Base-by-base conservation (phyloP, 192 early-diverging fungal species). In the Chytriomyces hyalinus region DNA sequence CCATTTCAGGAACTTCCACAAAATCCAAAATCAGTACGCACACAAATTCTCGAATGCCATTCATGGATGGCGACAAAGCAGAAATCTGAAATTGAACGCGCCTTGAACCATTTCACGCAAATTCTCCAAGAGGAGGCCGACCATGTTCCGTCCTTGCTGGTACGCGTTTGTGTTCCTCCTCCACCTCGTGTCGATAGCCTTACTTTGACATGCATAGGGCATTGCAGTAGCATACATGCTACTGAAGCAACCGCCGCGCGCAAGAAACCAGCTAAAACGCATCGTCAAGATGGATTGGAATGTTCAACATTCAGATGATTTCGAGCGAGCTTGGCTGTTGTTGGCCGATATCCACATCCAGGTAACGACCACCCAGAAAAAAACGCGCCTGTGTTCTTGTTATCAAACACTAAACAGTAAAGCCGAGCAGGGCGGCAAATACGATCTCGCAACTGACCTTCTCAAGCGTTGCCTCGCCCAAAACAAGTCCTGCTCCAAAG, bases 311-410 rank as follows among this genome's bases (percentile, higher is more conserved):
- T 76, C 78, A 0, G 75, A 83, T 50, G 83, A 89, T 10, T 85
- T 89, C 73, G 87, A 89, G 75, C 70, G 76, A 45, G 80, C 81
- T 5, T 87, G 86, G 86, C 66, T 89, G 6, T 67, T 89, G n/a
- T 78, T 89, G 6, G 82, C 87, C 3, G 87, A 89, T 67, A 80
- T 87, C 43, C 83, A 89, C 77, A 89, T 89, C 53, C 85, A 89
- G 73, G 84, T 85, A 47, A 26, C 10, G 53, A n/a, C 22, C 4
- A n/a, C n/a, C n/a, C n/a, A 73, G 13, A 73, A 73, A 20, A 69
- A 22, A 43, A 74, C 20, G 36, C 2, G 11, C 2, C 3, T 76
- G 1, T 3, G 11, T 74, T 69, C 46, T 28, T 72, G 67, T 61
- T 10, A 28, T 46, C 49, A 82, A 26, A 36, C 4, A 36, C 36